phyloP scores from a whole-genome alignment of 1,139 yeast genomes.

The Pichia sp. region DNA sequence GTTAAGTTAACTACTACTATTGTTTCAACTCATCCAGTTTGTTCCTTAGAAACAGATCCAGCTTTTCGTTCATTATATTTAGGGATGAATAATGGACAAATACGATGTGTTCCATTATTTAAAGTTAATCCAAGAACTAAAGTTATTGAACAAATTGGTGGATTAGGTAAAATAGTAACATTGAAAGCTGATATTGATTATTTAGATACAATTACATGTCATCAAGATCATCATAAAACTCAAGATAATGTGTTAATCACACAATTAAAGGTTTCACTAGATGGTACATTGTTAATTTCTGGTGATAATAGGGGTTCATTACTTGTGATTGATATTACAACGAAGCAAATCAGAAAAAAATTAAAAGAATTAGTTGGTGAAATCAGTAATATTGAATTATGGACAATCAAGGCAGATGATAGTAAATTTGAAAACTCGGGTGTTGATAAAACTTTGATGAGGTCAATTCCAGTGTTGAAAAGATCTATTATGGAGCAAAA shows the following conservation, averaged over 20 bases:
- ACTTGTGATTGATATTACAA: conserved; percentile 62
- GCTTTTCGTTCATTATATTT: conserved; percentile 70
- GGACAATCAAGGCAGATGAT: conserved; percentile 18
- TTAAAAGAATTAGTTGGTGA: conserved; percentile 44
- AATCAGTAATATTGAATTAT: conserved; percentile 23
- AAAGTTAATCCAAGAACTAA: conserved; percentile 22
- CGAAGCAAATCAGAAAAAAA: conserved; percentile 69
- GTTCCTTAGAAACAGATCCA: conserved; percentile 66
- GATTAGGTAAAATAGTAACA: conserved; percentile 48
- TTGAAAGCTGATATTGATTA: conserved; percentile 46
- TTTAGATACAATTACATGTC: conserved; percentile 52
- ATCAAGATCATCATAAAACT: conserved; percentile 27
- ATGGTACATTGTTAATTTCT: conserved; percentile 66
- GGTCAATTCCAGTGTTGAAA: conserved; percentile 47
- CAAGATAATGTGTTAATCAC: conserved; percentile 36
- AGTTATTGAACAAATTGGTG: conserved; percentile 52
- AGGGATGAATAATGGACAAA: conserved; percentile 61
- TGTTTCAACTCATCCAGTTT: conserved; percentile 54
- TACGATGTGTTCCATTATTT: conserved; percentile 55
- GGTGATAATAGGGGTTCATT: conserved; percentile 73
- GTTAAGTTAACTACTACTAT: conserved; percentile 58
- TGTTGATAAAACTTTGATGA: conserved; percentile 37
- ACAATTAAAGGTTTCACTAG: conserved; percentile 56
- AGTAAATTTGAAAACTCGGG: conserved; percentile 27
- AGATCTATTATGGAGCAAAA: conserved; percentile 44